These are phyloP conservation scores for Solanum chaucha DNA, from an alignment of 257 asterid species.

Conservation along the genomic window DNA sequence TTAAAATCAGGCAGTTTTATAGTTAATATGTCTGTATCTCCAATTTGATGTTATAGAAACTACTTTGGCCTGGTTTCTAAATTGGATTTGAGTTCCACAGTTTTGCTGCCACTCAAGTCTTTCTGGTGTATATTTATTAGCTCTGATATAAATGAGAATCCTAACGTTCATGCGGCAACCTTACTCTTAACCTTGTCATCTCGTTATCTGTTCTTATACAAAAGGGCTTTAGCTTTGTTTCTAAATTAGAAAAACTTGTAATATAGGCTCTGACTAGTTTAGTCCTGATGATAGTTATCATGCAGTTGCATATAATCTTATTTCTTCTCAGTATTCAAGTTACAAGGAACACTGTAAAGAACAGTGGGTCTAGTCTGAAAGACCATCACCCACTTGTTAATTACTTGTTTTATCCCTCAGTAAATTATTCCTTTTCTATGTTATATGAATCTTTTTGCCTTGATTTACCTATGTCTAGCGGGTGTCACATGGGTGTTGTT, in stretches of 20 bases:
- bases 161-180: not conserved
- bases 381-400: not conserved
- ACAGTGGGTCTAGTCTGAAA: not conserved
- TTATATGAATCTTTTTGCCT: not conserved
- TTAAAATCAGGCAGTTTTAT: not conserved
- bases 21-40: not conserved
- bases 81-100: not conserved
- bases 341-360: not conserved
- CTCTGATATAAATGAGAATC: not conserved
- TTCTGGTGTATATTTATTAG: not conserved
- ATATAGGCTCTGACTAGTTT: not conserved
- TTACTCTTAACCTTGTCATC: not conserved
- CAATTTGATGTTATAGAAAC: not conserved
- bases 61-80: not conserved
- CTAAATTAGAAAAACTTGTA: not conserved
- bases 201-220: not conserved
- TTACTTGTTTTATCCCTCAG: not conserved
- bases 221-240: not conserved
- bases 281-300: not conserved
- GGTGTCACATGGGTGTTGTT: not conserved
- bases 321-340: not conserved
- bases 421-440: not conserved
- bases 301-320: not conserved
- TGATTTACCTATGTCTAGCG: not conserved
- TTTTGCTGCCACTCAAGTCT: not conserved